A percentile compares a stretch with the other conserved stretches of the same genome.
Conservation (phyloP, 495 filamentous ascomycete species). For the Coniosporium apollinis region DNA sequence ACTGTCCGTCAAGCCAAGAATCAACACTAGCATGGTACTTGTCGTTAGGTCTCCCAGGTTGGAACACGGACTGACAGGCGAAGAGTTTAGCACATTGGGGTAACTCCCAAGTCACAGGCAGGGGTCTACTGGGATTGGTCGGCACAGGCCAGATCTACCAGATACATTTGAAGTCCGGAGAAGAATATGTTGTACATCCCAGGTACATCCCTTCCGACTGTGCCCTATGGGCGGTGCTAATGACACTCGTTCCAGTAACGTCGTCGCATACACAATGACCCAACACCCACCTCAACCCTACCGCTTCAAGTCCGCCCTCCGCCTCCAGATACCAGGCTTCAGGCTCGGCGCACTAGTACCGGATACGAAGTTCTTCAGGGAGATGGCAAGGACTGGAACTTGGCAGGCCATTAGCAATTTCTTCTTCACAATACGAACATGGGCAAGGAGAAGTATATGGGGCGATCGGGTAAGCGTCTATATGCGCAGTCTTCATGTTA, state of each 20-base stretch:
- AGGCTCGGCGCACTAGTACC: slow-evolving; percentile 37
- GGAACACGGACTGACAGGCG: slow-evolving; percentile 23
- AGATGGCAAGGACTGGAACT: slow-evolving; percentile 46
- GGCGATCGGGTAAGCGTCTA: slow-evolving; percentile 53
- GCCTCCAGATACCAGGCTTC: slow-evolving; percentile 60
- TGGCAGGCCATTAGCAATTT: slow-evolving; percentile 49
- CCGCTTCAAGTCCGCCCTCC: slow-evolving; percentile 63
- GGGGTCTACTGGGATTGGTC: slow-evolving; percentile 69
- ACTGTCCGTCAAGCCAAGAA: slow-evolving; percentile 51
- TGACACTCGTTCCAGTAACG: slow-evolving; percentile 37
- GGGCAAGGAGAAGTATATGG: slow-evolving; percentile 69
- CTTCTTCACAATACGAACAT: slow-evolving; percentile 51
- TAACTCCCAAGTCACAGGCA: slow-evolving; percentile 67
- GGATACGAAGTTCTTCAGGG: slow-evolving; percentile 50
- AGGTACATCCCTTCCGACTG: slow-evolving; percentile 27
- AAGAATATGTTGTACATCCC: slow-evolving; percentile 77
- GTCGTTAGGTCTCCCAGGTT: neutral
- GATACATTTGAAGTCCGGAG: slow-evolving; percentile 54
- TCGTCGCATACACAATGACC: slow-evolving; percentile 73
- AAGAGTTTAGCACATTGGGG: slow-evolving; percentile 81
- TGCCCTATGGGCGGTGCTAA: neutral
- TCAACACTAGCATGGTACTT: slow-evolving; percentile 54
- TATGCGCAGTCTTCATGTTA: neutral
- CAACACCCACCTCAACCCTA: slow-evolving; percentile 61
- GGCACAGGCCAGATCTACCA: slow-evolving; percentile 80